Evolutionary conservation across 495 filamentous ascomycete genomes (phyloP), one percentile per base, ranked within the genome.

Genomic region (Thermochaetoides thermophila): DNA sequence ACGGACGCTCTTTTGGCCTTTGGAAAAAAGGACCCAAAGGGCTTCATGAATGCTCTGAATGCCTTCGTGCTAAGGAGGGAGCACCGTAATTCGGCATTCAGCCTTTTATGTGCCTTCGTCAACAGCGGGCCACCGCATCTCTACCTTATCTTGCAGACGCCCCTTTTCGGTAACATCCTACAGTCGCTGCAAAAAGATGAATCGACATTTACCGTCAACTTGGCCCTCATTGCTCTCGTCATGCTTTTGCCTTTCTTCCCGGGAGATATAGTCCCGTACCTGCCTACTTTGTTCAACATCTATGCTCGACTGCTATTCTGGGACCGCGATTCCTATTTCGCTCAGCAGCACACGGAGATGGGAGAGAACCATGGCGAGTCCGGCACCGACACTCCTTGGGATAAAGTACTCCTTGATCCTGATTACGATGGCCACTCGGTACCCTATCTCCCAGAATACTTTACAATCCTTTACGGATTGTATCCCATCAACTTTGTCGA

Each of bases 191-290:
- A 79, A 45, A 66, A 69, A 28, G 79, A 84, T 45, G 78, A 76
- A 10, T 80, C 75, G 1, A 74, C 78, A 0, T 69, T 70, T 8
- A 71, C 76, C 7, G 63, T 84, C 8, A 72, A 73, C 10, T 52
- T 79, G 19, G 76, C 79, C 7, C 51, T 84, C 32, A 72, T 74
- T 7, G 60, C 69, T 4, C 44, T 84, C 38, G 73, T 75, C 40
- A 83, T 84, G 79, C 71, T 84, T 28, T 55, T 84, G 32, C 79
- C 79, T 9, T 76, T 78, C 48, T 75, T 83, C 39, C 78, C 78
- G 1, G 74, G 66, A 49, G 71, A 74, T 6, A 48, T 81, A 6
- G 67, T 66, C 6, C 53, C 62, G 9, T 68, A 73, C 43, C 56
- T 84, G 4, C 69, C 76, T 13, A 64, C 69, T 24, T 59, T 84